Evolutionary conservation across 2,329 filamentous ascomycete genomes (phyloP).

Genomic region (Pseudogymnoascus sp.): DNA sequence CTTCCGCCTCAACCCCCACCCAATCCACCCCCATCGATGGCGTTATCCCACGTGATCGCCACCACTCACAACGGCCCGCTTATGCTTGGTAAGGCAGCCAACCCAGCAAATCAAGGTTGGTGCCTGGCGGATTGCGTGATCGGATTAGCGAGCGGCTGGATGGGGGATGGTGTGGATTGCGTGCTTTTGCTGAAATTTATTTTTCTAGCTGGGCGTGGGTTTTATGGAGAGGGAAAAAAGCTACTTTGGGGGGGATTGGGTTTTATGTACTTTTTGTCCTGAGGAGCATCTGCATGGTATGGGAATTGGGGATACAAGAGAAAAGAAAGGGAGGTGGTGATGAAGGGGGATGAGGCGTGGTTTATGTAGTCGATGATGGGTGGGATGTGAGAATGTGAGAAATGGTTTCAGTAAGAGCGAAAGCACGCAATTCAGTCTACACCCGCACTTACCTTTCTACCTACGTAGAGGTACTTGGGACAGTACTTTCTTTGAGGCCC

Average conservation of each 20-base stretch:
- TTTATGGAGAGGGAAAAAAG: neutral
- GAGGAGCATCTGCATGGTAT: neutral
- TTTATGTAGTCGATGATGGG: neutral
- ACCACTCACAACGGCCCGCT: neutral
- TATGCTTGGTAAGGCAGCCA: neutral
- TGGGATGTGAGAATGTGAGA: neutral
- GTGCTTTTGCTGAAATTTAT: neutral
- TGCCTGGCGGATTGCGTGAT: slow-evolving; percentile 1
- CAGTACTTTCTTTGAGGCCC: neutral
- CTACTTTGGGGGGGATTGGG: neutral
- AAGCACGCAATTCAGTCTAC: neutral
- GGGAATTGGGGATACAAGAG: neutral
- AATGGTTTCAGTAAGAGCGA: neutral
- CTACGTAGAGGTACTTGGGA: neutral
- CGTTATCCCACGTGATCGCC: neutral
- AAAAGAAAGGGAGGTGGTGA: neutral
- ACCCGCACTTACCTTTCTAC: neutral
- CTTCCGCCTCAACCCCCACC: neutral
- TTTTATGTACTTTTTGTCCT: neutral
- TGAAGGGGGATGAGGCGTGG: neutral
- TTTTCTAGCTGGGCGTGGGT: neutral
- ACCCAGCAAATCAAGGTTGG: neutral
- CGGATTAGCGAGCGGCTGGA: neutral
- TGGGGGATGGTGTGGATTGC: neutral
- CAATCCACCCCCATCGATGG: neutral